phyloP scores from a whole-genome alignment of 768 basidiomycete genomes.

The Rhodosporidiobolus sp. region DNA sequence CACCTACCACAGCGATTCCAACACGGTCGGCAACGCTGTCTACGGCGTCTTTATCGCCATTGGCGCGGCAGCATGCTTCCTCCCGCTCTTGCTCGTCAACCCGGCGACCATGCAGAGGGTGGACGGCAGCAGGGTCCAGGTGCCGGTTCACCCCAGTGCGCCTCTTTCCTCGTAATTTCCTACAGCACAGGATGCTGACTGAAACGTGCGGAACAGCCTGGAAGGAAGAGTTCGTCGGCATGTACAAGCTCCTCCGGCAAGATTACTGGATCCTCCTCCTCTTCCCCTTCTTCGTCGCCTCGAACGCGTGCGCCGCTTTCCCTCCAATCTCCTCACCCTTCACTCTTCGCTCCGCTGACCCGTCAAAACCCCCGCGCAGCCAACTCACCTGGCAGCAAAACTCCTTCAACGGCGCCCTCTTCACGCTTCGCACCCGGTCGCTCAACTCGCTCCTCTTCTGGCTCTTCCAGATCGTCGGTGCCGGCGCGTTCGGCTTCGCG shows the following conservation, averaged over 20 bases:
- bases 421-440: constrained; percentile 55
- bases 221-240: constrained; percentile 68
- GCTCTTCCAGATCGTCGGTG: constrained; percentile 70
- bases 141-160: constrained; percentile 25
- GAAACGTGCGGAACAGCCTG: too few relatives aligned
- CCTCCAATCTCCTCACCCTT: neutral
- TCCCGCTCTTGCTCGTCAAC: constrained; percentile 61
- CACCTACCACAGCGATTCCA: constrained; percentile 23
- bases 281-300: constrained; percentile 72
- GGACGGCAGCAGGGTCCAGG: constrained; percentile 20
- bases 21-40: constrained; percentile 39
- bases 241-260: constrained; percentile 64
- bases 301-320: constrained; percentile 42
- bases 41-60: constrained; percentile 74
- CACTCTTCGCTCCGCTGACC: constrained; percentile 50
- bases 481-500: constrained; percentile 13
- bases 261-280: constrained; percentile 68
- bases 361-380: constrained; percentile 56
- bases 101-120: constrained; percentile 70
- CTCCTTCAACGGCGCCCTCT: constrained; percentile 63
- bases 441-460: constrained; percentile 74
- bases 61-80: constrained; percentile 41
- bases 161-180: neutral
- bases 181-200: constrained; percentile 56
- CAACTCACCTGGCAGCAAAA: constrained; percentile 48